phyloP scores from a whole-genome alignment of 148 eudicot species.

The Persicaria maculosa region DNA sequence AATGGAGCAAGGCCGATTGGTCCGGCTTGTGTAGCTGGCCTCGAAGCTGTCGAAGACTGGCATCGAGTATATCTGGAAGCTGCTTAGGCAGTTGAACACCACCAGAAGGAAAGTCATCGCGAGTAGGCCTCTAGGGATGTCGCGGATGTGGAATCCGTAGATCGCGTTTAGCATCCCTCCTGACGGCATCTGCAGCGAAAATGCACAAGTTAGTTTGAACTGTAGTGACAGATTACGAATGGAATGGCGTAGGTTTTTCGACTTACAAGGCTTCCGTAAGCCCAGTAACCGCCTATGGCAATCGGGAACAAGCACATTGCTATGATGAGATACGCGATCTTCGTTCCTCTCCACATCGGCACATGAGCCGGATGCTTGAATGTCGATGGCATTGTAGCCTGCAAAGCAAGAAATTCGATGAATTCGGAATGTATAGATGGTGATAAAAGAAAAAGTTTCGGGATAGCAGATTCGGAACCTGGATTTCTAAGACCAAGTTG shows the following conservation, averaged over 20 bases:
- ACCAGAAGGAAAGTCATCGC: constrained; percentile 20
- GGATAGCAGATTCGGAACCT: constrained; percentile 13
- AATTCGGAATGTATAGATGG: not conserved
- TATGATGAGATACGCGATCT: constrained; percentile 21
- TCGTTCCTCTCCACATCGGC: constrained; percentile 33
- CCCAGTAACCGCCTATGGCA: constrained; percentile 31
- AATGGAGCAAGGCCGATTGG: constrained; percentile 19
- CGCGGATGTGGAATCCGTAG: constrained; percentile 15
- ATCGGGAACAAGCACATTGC: constrained; percentile 23
- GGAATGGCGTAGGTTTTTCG: not conserved
- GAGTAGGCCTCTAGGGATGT: constrained; percentile 14
- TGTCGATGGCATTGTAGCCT: constrained; percentile 33
- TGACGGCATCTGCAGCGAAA: constrained; percentile 23
- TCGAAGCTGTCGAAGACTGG: constrained; percentile 33
- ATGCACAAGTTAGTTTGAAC: not conserved
- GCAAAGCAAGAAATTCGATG: not conserved
- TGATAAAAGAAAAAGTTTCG: not conserved
- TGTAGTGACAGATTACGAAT: not conserved
- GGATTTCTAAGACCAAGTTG: constrained; percentile 29
- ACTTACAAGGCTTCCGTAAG: constrained; percentile 27
- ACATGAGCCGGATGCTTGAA: constrained; percentile 20
- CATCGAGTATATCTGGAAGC: constrained; percentile 38
- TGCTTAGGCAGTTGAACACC: constrained; percentile 22
- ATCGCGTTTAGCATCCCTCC: constrained; percentile 26
- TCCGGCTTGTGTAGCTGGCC: constrained; percentile 13